Base-by-base conservation (phyloP, 2,329 filamentous ascomycete species). In the Penicillium corylophilum region DNA sequence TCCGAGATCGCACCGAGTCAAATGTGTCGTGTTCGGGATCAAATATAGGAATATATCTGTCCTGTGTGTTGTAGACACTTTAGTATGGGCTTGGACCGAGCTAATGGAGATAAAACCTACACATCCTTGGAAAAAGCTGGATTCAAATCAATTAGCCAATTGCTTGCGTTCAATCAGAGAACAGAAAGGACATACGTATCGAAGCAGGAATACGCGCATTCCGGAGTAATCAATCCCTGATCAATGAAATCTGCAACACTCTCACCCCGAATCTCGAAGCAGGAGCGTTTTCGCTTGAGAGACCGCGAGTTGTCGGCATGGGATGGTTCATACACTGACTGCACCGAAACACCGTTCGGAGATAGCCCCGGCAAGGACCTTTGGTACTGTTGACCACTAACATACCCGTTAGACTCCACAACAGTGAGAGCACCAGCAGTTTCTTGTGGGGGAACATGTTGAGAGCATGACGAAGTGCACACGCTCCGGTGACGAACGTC, bases 31-130 rank as follows among this genome's bases (percentile, higher is more conserved):
- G 64, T 13, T 57, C 55, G 15, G 73, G 69, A 46, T 77, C 77
- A 43, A 80, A 80, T 2, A 80, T 71, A 0, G 78, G 77, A 4
- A 80, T 77, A 42, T 78, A 74, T 53, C 74, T 74, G 60, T 80
- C 73, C 72, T 76, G 20, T 20, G 8, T 23, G 2, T 24, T 2
- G 2, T 4, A 5, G 12, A 35, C 2, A 16, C 5, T 7, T 50
- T 10, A 45, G 18, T 28, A 33, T 10, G 4, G 5, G 5, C 18
- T 10, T 4, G 28, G 4, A 2, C 3, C 22, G 4, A 42, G 3
- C 23, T 13, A 5, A 9, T 15, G 10, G 36, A 15, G 20, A 8
- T 2, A 23, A 5, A 15, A 59, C 67, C 36, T 61, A 71, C 68
- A 36, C 71, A 73, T 20, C 71, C 71, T 50, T 69, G 56, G 22